phyloP scores from a whole-genome alignment of 2,329 filamentous ascomycete species.

The Orbilia blumenaviensis region DNA sequence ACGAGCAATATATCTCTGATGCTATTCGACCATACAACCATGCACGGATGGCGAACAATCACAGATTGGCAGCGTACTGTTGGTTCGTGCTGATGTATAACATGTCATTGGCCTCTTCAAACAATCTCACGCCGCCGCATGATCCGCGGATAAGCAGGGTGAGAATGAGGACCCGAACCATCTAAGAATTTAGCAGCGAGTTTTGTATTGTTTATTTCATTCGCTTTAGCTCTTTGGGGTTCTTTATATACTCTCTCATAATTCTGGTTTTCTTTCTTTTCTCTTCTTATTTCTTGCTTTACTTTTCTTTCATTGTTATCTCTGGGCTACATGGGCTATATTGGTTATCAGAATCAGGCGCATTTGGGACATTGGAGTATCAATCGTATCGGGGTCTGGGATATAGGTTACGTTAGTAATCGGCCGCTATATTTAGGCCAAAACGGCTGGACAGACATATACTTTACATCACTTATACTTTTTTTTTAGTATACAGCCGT shows the following conservation, averaged over 20 bases:
- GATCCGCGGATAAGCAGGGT: slow-evolving; percentile 20
- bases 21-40: slow-evolving; percentile 48
- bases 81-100: slow-evolving; percentile 53
- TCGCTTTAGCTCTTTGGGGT: neutral
- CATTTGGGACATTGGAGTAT: slow-evolving; percentile 14
- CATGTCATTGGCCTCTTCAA: slow-evolving; percentile 26
- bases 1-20: neutral
- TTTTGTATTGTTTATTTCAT: neutral
- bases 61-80: slow-evolving; percentile 32
- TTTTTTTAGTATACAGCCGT: too few relatives aligned
- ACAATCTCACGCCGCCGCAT: neutral
- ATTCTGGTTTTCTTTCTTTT: neutral
- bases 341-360: slow-evolving; percentile 20
- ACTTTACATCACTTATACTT: too few relatives aligned
- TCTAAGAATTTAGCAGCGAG: slow-evolving; percentile 1
- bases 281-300: neutral
- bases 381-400: slow-evolving; percentile 5
- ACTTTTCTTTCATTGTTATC: neutral
- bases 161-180: slow-evolving; percentile 34
- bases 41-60: slow-evolving; percentile 37
- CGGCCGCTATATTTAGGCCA: neutral
- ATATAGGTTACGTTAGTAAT: neutral
- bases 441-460: neutral
- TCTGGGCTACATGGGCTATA: slow-evolving; percentile 7
- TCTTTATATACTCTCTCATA: neutral